Evolutionary conservation across 1,284 basidiomycete species (phyloP).

Genomic region (Heterobasidion parviporum): DNA sequence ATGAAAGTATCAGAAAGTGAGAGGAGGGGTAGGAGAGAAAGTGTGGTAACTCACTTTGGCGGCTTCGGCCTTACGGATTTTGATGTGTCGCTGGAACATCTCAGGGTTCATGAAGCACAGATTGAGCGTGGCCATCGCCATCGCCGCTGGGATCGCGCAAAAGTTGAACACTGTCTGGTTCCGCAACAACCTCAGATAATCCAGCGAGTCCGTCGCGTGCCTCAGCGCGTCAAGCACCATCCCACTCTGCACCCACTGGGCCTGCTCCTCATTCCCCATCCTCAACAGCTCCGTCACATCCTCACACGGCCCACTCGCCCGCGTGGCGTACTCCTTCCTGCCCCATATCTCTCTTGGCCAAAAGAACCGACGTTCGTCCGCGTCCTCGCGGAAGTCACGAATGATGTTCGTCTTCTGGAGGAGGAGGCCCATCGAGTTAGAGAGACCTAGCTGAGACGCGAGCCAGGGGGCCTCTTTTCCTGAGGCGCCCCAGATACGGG

Average conservation of each 20-base stretch:
- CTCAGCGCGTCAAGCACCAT: conserved; percentile 89
- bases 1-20: neutral
- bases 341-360: conserved; percentile 96
- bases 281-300: conserved; percentile 58
- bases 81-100: conserved; percentile 90
- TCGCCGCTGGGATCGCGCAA: conserved; percentile 90
- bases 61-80: conserved; percentile 91
- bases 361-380: conserved; percentile 81
- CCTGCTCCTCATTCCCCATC: conserved; percentile 48
- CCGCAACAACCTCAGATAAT: conserved; percentile 83
- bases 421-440: conserved; percentile 94
- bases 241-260: conserved; percentile 74
- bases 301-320: conserved; percentile 16
- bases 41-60: conserved; percentile 47
- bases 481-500: conserved; percentile 83
- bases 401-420: conserved; percentile 99
- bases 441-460: conserved; percentile 76
- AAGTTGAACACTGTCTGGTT: conserved; percentile 97
- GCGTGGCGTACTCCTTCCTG: conserved; percentile 39
- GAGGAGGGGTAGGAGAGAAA: conserved; percentile 2
- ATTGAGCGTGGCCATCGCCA: conserved; percentile 94
- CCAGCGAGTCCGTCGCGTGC: conserved; percentile 81
- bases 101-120: conserved; percentile 89
- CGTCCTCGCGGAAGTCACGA: conserved; percentile 92
- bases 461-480: conserved; percentile 79